Percentiles rank a stretch among this genome's conserved stretches.
Conservation (phyloP, 2,329 filamentous ascomycete species). For the Trichoderma koningii region DNA sequence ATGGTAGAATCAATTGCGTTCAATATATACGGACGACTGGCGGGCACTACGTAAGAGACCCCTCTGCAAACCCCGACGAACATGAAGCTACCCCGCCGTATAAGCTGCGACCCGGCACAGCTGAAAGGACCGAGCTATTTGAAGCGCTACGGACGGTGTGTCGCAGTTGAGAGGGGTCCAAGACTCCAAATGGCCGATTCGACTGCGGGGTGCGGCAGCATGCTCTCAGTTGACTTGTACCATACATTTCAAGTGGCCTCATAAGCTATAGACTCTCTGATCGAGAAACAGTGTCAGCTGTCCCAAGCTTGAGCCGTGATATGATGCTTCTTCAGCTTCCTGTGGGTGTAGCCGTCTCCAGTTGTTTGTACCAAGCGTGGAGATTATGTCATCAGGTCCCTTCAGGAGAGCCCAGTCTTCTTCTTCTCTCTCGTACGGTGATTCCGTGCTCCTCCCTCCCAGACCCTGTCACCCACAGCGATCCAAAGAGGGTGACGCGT, state of each 20-base stretch:
- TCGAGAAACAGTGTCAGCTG: too few relatives aligned
- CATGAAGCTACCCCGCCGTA: conserved; percentile 26
- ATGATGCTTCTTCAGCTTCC: too few relatives aligned
- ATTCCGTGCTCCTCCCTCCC: background rate
- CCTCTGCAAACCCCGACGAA: background rate
- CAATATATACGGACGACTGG: background rate
- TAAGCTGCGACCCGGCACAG: conserved; percentile 17
- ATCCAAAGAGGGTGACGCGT: conserved; percentile 6
- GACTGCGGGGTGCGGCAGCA: conserved; percentile 7
- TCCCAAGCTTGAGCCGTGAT: too few relatives aligned
- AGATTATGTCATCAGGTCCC: too few relatives aligned
- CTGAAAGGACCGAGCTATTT: conserved; percentile 13
- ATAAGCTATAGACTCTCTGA: background rate
- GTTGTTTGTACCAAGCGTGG: too few relatives aligned
- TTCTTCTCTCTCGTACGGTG: background rate
- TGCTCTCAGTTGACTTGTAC: background rate
- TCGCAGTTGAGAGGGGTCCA: conserved; percentile 7
- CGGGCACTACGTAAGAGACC: conserved; percentile 4
- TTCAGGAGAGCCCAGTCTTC: too few relatives aligned
- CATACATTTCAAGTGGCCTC: too few relatives aligned
- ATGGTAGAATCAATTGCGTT: background rate
- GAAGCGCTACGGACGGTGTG: background rate
- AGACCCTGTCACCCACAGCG: background rate
- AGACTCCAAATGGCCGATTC: background rate
- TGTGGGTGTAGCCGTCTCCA: too few relatives aligned